Evolutionary conservation across 2,329 filamentous ascomycete species (phyloP), one percentile per base, ranked within the genome.

Genomic region (Ophiostoma tasmaniense): DNA sequence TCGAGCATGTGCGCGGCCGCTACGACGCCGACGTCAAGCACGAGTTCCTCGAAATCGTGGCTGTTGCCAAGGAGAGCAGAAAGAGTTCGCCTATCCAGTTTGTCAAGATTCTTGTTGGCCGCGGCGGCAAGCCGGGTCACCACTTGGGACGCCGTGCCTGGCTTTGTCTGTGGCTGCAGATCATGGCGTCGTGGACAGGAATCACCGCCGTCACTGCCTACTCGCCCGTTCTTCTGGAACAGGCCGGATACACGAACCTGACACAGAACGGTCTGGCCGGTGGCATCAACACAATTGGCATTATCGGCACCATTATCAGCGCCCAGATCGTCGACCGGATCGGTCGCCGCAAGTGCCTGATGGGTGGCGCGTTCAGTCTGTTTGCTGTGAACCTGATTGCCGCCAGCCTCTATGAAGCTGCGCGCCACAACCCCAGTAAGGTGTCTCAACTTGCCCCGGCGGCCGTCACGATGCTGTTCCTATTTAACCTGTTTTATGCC

Each of bases 401-500:
- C 33, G 80, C 77, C n/a, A 73, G 77, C 37, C 73, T 82, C 3
- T 82, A 81, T 71, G 80, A 82, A 71, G 76, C 76, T n/a, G 75
- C 80, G 1, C 73, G 76, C 30, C 73, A 75, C 37, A 72, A 79
- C 42, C 76, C 79, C 0, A 71, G 74, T 14, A 77, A 77, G 64
- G 78, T 79, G 3, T 45, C 75, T 10, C 74, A 77, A 59, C 80
- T 78, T 69, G 81, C 81, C 0, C 80, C 81, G 4, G 81, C 78
- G 0, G 81, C 81, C 1, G 79, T 82, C 1, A 75, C 80, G 0
- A 82, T 84, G 79, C 75, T 83, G 0, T 83, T 83, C 72, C 75
- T 83, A 17, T 84, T 83, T 75, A 83, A 83, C 68, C 76, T 83
- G 3, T 79, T 80, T 52, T 85, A 83, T 75, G 82, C 82, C 1